These are phyloP conservation scores for Pulveroboletus sp. DNA, from an alignment of 768 basidiomycete genomes.

Conservation along the genomic window DNA sequence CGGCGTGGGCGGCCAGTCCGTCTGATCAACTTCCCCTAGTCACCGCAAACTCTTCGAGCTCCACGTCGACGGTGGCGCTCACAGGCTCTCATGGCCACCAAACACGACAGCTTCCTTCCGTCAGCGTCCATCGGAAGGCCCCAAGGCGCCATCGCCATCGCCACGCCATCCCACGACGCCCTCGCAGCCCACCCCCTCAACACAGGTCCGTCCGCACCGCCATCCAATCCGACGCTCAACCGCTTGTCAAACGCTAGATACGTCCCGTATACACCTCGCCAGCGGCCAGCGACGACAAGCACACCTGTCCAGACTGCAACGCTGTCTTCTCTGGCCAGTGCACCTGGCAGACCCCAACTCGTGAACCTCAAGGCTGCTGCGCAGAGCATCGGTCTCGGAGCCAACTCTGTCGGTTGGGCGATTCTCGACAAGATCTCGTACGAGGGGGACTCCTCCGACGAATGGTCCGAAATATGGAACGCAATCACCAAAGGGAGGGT, in stretches of 20 bases:
- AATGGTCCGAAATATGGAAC: conserved; percentile 70
- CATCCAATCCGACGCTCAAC: neutral
- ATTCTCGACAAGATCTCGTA: conserved; percentile 68
- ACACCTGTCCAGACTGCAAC: conserved; percentile 31
- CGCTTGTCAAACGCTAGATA: conserved; percentile 40
- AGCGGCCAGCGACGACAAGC: conserved; percentile 50
- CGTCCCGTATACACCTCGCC: conserved; percentile 74
- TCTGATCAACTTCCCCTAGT: no score
- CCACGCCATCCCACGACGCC: conserved; percentile 47
- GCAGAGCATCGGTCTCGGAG: conserved; percentile 62
- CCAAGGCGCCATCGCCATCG: conserved; percentile 40
- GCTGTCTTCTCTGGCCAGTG: conserved; percentile 48
- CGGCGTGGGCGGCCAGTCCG: no score
- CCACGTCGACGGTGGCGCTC: neutral
- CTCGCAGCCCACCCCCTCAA: conserved; percentile 62
- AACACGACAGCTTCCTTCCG: conserved; percentile 40
- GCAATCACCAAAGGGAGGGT: conserved; percentile 66
- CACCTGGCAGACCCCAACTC: conserved; percentile 63
- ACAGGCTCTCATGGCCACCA: conserved; percentile 29
- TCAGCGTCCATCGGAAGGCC: conserved; percentile 52
- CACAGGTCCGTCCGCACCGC: neutral
- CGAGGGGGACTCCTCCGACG: conserved; percentile 45
- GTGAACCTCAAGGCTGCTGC: conserved; percentile 71
- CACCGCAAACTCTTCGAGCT: neutral
- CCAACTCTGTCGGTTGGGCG: conserved; percentile 64